phyloP scores from a whole-genome alignment of 116 monocot species.

The Phalaenopsis hybrid region DNA sequence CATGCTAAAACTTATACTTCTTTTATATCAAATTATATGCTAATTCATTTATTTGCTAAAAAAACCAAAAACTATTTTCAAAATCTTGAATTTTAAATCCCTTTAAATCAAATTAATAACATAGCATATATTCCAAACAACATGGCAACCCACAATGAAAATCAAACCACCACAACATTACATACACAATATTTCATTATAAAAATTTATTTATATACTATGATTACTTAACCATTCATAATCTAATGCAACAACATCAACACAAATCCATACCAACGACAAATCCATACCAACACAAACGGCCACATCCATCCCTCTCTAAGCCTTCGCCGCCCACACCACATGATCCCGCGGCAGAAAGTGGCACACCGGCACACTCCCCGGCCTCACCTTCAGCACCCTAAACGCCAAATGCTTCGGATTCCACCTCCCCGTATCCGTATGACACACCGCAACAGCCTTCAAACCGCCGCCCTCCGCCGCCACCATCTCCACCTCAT shows the following conservation, averaged over 20 bases:
- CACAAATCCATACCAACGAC: neutral
- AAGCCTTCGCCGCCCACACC: conserved; percentile 31
- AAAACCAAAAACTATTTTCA: too few relatives aligned
- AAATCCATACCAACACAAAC: neutral
- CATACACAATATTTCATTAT: too few relatives aligned
- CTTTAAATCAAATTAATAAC: too few relatives aligned
- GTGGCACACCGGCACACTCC: conserved; percentile 68
- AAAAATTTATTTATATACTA: too few relatives aligned
- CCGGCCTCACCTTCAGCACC: conserved; percentile 65
- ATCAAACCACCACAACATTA: too few relatives aligned
- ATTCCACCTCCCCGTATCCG: conserved; percentile 62
- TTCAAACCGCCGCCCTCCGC: conserved; percentile 34
- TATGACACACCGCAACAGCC: conserved; percentile 67
- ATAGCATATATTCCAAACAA: too few relatives aligned
- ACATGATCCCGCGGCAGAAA: conserved; percentile 69
- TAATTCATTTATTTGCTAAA: too few relatives aligned
- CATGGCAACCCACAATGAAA: too few relatives aligned
- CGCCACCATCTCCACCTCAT: conserved; percentile 37
- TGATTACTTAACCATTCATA: neutral
- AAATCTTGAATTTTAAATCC: too few relatives aligned
- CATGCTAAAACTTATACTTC: too few relatives aligned
- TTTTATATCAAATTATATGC: too few relatives aligned
- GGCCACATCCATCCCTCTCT: neutral
- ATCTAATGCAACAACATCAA: neutral
- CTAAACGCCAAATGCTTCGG: conserved; percentile 59